Percentiles rank a stretch among this genome's conserved stretches.
phyloP scores from a whole-genome alignment of 805 yeast genomes.

The Wickerhamiella australiensis region DNA sequence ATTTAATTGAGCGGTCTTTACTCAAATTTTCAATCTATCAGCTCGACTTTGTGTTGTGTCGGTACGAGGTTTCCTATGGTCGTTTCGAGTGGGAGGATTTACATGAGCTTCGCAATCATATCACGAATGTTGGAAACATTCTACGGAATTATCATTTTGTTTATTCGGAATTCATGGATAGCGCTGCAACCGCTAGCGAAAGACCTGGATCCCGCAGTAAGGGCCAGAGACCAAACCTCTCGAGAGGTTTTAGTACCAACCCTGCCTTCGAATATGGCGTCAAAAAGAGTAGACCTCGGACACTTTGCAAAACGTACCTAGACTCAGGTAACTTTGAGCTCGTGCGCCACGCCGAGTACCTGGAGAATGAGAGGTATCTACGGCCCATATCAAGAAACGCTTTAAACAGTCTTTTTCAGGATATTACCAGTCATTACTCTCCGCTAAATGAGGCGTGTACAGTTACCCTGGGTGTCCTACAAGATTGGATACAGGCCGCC shows the following conservation, averaged over 20 bases:
- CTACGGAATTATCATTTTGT: not conserved
- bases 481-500: not conserved
- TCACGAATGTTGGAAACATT: not conserved
- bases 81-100: not conserved
- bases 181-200: not conserved
- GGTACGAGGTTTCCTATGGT: not conserved
- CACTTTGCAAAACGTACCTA: not conserved
- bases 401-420: not conserved
- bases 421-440: not conserved
- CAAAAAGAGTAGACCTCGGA: not conserved
- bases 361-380: not conserved
- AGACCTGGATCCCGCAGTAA: not conserved
- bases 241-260: not conserved
- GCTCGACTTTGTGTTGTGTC: not conserved
- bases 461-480: not conserved
- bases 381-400: not conserved
- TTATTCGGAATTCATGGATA: not conserved
- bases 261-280: not conserved
- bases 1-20: not conserved
- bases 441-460: not conserved
- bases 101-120: not conserved
- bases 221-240: not conserved
- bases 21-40: not conserved
- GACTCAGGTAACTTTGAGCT: constrained; percentile 1
- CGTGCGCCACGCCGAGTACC: not conserved